Evolutionary conservation across 371 early-diverging fungal species (phyloP).

Genomic region (Saksenaea vasiformis): DNA sequence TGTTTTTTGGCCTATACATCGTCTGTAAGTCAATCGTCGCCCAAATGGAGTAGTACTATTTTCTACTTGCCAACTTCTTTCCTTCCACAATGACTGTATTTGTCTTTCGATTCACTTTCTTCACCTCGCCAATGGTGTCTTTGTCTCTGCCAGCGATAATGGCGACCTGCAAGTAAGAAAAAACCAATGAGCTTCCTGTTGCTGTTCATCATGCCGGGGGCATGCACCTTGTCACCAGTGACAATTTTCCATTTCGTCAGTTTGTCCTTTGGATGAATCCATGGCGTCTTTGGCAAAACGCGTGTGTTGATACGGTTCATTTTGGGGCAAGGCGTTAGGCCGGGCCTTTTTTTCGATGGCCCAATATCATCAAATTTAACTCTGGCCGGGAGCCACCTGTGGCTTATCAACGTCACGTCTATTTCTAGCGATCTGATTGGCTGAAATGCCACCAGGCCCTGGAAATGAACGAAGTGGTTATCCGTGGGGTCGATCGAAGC

Average conservation of each 20-base stretch:
- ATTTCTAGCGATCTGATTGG: not conserved
- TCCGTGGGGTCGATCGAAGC: too few relatives aligned
- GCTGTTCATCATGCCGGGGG: too few relatives aligned
- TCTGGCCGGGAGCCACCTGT: not conserved
- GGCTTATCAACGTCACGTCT: not conserved
- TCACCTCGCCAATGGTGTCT: conserved; percentile 53
- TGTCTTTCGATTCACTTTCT: conserved; percentile 38
- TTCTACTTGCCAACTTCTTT: conserved; percentile 47
- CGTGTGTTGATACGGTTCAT: conserved; percentile 33
- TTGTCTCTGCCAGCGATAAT: conserved; percentile 57
- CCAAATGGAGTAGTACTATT: too few relatives aligned
- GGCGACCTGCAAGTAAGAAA: conserved; percentile 34
- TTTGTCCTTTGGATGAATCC: conserved; percentile 48
- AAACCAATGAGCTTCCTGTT: not conserved
- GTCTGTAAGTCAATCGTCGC: too few relatives aligned
- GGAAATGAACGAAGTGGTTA: too few relatives aligned
- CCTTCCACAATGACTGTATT: conserved; percentile 53
- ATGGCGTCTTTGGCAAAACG: conserved; percentile 30
- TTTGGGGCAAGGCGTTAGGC: not conserved
- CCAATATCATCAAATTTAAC: not conserved
- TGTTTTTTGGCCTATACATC: conserved; percentile 47
- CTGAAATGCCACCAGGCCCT: too few relatives aligned
- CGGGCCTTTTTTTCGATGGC: not conserved
- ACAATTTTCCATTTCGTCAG: conserved; percentile 50
- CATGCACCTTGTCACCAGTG: conserved; percentile 47